These are phyloP conservation scores for Kalmusia sp. DNA, from an alignment of 2,329 filamentous ascomycete species.

Conservation along the genomic window DNA sequence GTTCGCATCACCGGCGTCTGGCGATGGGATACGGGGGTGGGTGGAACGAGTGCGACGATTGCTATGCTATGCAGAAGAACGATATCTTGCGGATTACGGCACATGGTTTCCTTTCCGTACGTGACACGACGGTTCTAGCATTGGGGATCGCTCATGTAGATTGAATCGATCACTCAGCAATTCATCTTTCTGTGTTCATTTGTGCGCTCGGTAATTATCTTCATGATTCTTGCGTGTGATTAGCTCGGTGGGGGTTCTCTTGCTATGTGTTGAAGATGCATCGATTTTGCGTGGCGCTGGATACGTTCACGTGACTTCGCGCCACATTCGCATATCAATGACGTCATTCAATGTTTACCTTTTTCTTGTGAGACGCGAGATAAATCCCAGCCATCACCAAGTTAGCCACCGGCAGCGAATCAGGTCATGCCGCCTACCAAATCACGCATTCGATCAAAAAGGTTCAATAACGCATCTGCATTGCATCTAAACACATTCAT, in stretches of 20 bases:
- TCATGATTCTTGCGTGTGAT: no score
- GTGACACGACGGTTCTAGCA: conserved; percentile 33
- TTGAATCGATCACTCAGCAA: conserved; percentile 35
- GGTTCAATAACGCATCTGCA: not conserved
- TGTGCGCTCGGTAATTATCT: not conserved
- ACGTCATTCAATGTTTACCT: conserved; percentile 23
- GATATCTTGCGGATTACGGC: conserved; percentile 33
- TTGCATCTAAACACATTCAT: conserved; percentile 1
- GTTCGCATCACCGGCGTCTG: conserved; percentile 43
- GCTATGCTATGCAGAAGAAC: conserved; percentile 19
- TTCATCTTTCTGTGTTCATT: conserved; percentile 31
- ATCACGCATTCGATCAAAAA: not conserved
- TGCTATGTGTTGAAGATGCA: no score
- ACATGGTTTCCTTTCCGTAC: conserved; percentile 35
- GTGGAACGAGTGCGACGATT: conserved; percentile 41
- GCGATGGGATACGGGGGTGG: conserved; percentile 32
- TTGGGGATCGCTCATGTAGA: conserved; percentile 40
- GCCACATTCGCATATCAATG: conserved; percentile 25
- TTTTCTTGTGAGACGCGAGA: not conserved
- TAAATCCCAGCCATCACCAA: not conserved
- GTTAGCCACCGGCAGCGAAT: no score
- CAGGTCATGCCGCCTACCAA: no score
- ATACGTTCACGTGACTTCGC: conserved; percentile 29
- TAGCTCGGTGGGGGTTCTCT: not conserved
- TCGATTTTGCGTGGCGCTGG: conserved; percentile 6